Percentiles rank a stretch among this genome's conserved stretches.
Conservation (phyloP, 1,139 yeast species). For the Yamadazyma epiphylla region DNA sequence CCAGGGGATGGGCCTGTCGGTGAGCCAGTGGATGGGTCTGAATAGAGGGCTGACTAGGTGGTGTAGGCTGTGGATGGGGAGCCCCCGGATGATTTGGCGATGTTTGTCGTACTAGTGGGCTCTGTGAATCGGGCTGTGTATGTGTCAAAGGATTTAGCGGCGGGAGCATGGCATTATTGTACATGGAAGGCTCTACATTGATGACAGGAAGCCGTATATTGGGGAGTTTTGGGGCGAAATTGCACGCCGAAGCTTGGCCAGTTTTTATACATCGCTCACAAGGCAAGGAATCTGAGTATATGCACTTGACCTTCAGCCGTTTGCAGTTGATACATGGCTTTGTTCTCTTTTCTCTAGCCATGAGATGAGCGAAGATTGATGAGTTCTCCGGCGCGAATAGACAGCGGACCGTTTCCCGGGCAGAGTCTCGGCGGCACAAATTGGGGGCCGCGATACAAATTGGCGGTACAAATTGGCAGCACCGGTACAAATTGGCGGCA, state of each 20-base stretch:
- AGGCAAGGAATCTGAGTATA: conserved; percentile 42
- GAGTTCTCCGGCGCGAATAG: no score
- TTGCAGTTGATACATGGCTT: conserved; percentile 67
- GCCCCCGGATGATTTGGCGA: conserved; percentile 1
- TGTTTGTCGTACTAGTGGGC: neutral
- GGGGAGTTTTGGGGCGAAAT: conserved; percentile 55
- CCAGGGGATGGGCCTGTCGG: neutral
- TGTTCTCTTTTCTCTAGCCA: conserved; percentile 44
- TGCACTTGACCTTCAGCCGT: conserved; percentile 61
- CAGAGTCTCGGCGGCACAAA: no score
- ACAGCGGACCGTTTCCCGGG: no score
- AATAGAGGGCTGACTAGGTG: no score
- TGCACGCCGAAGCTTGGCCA: conserved; percentile 46
- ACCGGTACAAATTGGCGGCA: no score
- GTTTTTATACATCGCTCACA: conserved; percentile 56
- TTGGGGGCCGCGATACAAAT: no score
- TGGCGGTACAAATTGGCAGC: no score
- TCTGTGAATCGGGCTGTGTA: neutral
- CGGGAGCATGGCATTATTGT: conserved; percentile 13
- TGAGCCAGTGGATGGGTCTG: no score
- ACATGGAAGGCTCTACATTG: conserved; percentile 4
- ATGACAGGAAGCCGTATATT: conserved; percentile 35
- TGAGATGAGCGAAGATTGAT: no score
- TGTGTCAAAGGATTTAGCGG: conserved; percentile 10
- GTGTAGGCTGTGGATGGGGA: no score